Conservation (phyloP, 257 asterid species). For the Solanum virginianum region DNA sequence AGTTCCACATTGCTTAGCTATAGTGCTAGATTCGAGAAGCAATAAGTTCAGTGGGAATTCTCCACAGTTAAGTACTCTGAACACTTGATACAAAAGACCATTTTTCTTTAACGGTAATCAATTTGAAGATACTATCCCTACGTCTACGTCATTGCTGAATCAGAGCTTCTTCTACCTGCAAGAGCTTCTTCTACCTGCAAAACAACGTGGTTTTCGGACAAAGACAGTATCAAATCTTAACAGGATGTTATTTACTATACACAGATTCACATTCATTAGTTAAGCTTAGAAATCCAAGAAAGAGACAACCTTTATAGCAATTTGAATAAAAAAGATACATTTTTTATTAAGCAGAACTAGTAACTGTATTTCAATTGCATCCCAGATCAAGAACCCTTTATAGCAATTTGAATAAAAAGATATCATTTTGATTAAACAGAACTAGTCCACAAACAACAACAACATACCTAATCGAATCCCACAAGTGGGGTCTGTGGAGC, state of each 20-base stretch:
- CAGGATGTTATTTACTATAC: background rate
- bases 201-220: background rate
- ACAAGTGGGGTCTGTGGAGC: no score
- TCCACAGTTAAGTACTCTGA: background rate
- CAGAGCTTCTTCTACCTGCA: background rate
- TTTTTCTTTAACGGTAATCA: background rate
- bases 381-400: background rate
- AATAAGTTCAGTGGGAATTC: background rate
- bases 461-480: no score
- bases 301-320: background rate
- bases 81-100: background rate
- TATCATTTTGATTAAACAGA: background rate
- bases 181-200: no score
- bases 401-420: background rate
- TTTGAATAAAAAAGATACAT: background rate
- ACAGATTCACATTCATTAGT: background rate
- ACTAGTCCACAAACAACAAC: background rate
- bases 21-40: background rate
- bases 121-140: background rate
- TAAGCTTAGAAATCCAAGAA: background rate
- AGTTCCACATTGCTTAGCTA: background rate
- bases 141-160: background rate
- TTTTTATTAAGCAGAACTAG: background rate
- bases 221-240: background rate
- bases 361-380: background rate